Conservation (phyloP, 2,329 filamentous ascomycete species). For the Pestalotiopsis fici region DNA sequence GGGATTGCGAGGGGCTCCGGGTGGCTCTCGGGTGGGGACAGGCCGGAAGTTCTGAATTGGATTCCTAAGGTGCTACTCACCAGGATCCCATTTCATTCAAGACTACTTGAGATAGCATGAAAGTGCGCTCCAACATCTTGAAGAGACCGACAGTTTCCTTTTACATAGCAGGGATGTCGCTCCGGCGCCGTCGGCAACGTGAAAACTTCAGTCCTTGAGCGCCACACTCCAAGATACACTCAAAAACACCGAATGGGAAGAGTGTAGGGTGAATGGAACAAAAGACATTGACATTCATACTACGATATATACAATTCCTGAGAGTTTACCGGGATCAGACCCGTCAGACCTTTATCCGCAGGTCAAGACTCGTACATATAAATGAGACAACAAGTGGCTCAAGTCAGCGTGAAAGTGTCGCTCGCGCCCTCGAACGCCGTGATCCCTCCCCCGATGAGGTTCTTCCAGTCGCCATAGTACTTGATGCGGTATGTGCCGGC, state of each 20-base stretch:
- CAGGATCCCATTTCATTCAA: neutral
- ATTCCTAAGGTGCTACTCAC: neutral
- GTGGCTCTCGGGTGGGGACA: neutral
- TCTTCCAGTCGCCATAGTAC: slow-evolving; percentile 86
- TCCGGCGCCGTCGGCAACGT: too few relatives aligned
- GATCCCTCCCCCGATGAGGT: slow-evolving; percentile 57
- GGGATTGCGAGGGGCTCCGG: neutral
- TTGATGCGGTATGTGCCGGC: slow-evolving; percentile 73
- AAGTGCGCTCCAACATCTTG: too few relatives aligned
- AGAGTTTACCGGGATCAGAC: neutral
- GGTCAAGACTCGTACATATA: too few relatives aligned
- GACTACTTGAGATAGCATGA: too few relatives aligned
- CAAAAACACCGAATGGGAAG: too few relatives aligned
- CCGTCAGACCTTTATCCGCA: neutral
- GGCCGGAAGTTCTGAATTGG: neutral
- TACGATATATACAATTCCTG: neutral
- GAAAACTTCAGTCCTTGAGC: too few relatives aligned
- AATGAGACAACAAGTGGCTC: neutral
- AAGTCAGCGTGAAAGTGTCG: slow-evolving; percentile 47
- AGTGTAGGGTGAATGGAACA: neutral
- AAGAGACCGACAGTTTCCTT: too few relatives aligned
- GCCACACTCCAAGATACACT: too few relatives aligned
- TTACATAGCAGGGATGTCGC: too few relatives aligned
- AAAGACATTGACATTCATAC: neutral
- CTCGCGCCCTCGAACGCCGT: slow-evolving; percentile 70